Evolutionary conservation across 352 stramenopile genomes (phyloP), one percentile per base, ranked within the genome.

Genomic region (Globisporangium lucens): DNA sequence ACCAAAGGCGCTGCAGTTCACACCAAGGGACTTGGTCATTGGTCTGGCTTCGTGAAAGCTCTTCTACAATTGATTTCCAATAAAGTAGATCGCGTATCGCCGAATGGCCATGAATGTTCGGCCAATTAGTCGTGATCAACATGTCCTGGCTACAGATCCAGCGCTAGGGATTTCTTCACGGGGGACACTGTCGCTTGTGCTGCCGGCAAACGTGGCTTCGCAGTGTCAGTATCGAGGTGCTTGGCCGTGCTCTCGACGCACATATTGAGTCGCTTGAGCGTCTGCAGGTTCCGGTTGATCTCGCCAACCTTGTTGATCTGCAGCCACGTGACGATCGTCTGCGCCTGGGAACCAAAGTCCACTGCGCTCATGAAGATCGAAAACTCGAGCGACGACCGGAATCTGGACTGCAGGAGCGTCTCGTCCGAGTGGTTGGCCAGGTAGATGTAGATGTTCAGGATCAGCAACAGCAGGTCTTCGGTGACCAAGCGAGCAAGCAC

Each of bases 371-470:
- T 68, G 53, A 71, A 55, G 29, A 71, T 71, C 12, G 69, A 68
- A 66, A 71, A 71, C 53, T 74, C 69, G 30, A 74, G 64, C 59
- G 69, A 66, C n/a, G 43, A 47, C 6, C 69, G 63, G 46, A 74
- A 74, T 20, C 49, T 41, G 10, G 69, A 74, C 12, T 41, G 64
- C 1, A 59, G 27, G 47, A 74, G 68, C 12, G 65, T 55, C 13
- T 17, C 46, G 38, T 74, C 47, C 36, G 38, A 62, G 43, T 71
- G 43, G 60, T 74, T 71, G 1, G 56, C 17, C 30, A 68, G 15
- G 61, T 72, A 72, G 49, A 75, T 68, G 56, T 72, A 75, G 10
- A 75, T 12, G 27, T 69, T 69, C 46, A 72, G 64, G 10, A 72
- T 43, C 53, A 72, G 64, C 29, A 75, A 51, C 51, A 72, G 24